Evolutionary conservation across 2,329 filamentous ascomycete genomes (phyloP).

Genomic region (Fusarium solani-melongenae): DNA sequence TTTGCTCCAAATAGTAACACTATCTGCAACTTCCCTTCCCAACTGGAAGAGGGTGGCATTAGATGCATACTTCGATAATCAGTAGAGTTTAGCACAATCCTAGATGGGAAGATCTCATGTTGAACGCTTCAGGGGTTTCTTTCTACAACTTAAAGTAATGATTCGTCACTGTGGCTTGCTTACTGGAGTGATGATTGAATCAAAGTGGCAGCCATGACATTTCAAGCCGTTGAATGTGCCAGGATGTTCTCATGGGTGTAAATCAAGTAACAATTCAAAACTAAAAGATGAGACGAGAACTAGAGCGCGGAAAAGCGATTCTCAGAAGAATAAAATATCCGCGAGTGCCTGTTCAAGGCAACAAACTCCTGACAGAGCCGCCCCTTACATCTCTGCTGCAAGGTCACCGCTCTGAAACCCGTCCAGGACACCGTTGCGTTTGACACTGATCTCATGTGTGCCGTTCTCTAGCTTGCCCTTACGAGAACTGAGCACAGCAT

Average conservation of each 20-base stretch:
- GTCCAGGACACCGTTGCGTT: not conserved
- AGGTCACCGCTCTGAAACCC: not conserved
- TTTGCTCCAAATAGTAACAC: not conserved
- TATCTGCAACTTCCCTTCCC: not conserved
- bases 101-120: not conserved
- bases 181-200: not conserved
- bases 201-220: not conserved
- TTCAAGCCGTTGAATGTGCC: not conserved
- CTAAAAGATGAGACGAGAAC: not conserved
- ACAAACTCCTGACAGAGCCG: not conserved
- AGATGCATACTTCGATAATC: not conserved
- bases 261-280: not conserved
- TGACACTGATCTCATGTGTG: not conserved
- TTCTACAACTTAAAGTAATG: not conserved
- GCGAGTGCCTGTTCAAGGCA: not conserved
- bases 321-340: too few species aligned
- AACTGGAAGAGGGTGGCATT: not conserved
- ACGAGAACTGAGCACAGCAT: conserved; percentile 2
- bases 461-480: not conserved
- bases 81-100: not conserved
- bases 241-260: not conserved
- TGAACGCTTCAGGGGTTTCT: not conserved
- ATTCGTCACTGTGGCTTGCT: not conserved
- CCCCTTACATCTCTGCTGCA: not conserved
- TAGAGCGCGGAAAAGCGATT: not conserved